A percentile compares a stretch with the other conserved stretches of the same genome.
These are phyloP conservation scores for Trichocladium antarcticum DNA, from an alignment of 495 filamentous ascomycete genomes.

Conservation along the genomic window DNA sequence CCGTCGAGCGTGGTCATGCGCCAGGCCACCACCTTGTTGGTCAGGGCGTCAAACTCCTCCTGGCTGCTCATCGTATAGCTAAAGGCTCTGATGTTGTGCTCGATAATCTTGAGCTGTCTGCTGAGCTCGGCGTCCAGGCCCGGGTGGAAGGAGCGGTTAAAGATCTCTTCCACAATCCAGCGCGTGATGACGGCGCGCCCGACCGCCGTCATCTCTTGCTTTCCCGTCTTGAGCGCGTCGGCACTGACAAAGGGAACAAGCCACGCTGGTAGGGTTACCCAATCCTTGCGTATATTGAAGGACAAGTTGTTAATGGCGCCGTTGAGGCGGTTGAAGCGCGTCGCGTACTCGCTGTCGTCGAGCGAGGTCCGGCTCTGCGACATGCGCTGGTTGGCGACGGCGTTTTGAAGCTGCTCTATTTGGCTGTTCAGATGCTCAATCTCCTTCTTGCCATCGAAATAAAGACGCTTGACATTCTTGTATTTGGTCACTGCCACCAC, in stretches of 20 bases:
- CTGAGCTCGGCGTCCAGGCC: slow-evolving; percentile 66
- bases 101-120: slow-evolving; percentile 69
- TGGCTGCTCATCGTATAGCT: slow-evolving; percentile 57
- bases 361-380: slow-evolving; percentile 89
- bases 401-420: slow-evolving; percentile 91
- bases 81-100: slow-evolving; percentile 74
- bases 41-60: slow-evolving; percentile 83
- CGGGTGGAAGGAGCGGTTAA: slow-evolving; percentile 86
- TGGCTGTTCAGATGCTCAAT: slow-evolving; percentile 79
- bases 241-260: slow-evolving; percentile 65
- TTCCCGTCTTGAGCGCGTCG: slow-evolving; percentile 69
- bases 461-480: slow-evolving; percentile 92
- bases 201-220: slow-evolving; percentile 93
- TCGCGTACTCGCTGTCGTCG: slow-evolving; percentile 90
- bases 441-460: slow-evolving; percentile 88
- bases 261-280: slow-evolving; percentile 72
- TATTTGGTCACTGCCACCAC: slow-evolving; percentile 71
- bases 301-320: slow-evolving; percentile 90
- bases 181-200: slow-evolving; percentile 81
- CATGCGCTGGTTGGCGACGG: slow-evolving; percentile 87
- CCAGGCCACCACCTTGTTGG: slow-evolving; percentile 84
- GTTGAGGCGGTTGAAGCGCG: slow-evolving; percentile 82
- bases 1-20: slow-evolving; percentile 88
- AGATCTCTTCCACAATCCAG: slow-evolving; percentile 86
- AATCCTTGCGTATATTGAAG: slow-evolving; percentile 90